Percentiles rank a stretch among this genome's conserved stretches.
These are phyloP conservation scores for Isatis lusitanica DNA, from an alignment of 441 rosid genomes.

Conservation along the genomic window DNA sequence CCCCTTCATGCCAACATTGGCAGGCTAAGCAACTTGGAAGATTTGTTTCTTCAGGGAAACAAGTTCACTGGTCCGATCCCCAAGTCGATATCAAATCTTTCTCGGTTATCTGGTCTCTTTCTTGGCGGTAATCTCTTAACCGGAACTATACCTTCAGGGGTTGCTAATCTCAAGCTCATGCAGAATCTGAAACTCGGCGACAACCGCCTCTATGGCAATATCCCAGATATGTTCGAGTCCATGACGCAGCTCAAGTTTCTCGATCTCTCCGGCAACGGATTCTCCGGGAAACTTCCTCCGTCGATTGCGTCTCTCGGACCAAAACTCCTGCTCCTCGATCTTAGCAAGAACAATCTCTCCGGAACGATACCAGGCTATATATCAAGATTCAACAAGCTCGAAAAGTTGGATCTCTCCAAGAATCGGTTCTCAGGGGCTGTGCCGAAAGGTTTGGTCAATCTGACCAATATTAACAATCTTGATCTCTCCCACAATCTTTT, in stretches of 20 bases:
- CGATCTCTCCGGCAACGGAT: constrained; percentile 46
- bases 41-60: constrained; percentile 49
- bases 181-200: constrained; percentile 31
- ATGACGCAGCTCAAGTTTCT: constrained; percentile 39
- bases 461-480: constrained; percentile 65
- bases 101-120: constrained; percentile 33
- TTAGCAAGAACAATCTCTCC: constrained; percentile 56
- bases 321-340: constrained; percentile 38
- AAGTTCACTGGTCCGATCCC: constrained; percentile 60
- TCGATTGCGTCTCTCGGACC: constrained; percentile 52
- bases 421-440: constrained; percentile 53
- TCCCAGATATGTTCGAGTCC: constrained; percentile 56
- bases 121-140: constrained; percentile 20
- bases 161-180: constrained; percentile 46
- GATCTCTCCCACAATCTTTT: constrained; percentile 63
- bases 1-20: constrained; percentile 49
- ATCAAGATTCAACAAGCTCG: constrained; percentile 55
- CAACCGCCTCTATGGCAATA: constrained; percentile 55
- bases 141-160: constrained; percentile 50
- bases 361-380: constrained; percentile 60
- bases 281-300: constrained; percentile 58
- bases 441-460: constrained; percentile 54
- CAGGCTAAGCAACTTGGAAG: constrained; percentile 36
- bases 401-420: constrained; percentile 62
- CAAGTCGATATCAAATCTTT: constrained; percentile 44